Conservation (phyloP, 331 rosid genomes). For the Cucumis variabilis region DNA sequence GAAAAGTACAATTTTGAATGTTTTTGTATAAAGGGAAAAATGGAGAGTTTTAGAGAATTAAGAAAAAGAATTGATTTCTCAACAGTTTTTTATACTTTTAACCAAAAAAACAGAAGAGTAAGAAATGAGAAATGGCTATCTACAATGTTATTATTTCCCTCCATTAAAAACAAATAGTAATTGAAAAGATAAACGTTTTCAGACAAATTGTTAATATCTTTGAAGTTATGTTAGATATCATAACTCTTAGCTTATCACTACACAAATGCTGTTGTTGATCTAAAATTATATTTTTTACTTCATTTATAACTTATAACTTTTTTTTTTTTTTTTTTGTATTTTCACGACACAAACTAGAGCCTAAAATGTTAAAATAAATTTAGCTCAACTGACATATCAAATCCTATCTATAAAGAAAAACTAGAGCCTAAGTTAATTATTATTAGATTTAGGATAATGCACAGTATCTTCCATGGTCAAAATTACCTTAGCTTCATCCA, state of each 20-base stretch:
- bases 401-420: too few relatives aligned
- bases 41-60: too few relatives aligned
- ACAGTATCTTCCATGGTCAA: background rate
- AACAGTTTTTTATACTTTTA: too few relatives aligned
- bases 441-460: background rate
- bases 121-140: background rate
- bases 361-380: background rate
- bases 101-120: background rate
- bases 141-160: too few relatives aligned
- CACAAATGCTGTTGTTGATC: background rate
- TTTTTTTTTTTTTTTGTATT: background rate
- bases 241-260: background rate
- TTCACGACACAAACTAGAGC: background rate
- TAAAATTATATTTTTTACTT: background rate
- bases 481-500: conserved; percentile 63
- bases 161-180: too few relatives aligned
- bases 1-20: too few relatives aligned
- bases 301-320: too few relatives aligned
- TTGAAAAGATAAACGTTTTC: background rate
- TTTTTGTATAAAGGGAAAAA: too few relatives aligned
- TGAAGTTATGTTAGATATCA: background rate
- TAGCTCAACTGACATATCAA: too few relatives aligned
- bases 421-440: background rate
- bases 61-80: too few relatives aligned
- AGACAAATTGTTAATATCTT: background rate